These are phyloP conservation scores for Thoreauomyces humboldtii DNA, from an alignment of 192 early-diverging fungal genomes.

Conservation along the genomic window DNA sequence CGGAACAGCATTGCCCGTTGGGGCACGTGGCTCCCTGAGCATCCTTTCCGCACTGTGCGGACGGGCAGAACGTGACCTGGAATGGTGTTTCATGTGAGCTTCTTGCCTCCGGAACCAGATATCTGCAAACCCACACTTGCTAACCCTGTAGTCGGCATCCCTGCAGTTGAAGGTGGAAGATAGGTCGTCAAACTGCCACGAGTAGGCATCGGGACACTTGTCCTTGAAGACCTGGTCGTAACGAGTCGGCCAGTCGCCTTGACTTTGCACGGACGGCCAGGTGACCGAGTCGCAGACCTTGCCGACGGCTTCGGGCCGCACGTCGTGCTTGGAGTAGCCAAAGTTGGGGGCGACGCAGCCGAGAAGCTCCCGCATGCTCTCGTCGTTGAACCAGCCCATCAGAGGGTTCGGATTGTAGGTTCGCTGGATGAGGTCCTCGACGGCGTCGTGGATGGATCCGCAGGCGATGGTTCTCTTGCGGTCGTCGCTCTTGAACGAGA, in stretches of 20 bases:
- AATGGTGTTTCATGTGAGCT: no score
- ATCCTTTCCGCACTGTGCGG: background rate
- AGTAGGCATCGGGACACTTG: conserved; percentile 35
- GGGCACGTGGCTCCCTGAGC: background rate
- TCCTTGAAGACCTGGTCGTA: conserved; percentile 40
- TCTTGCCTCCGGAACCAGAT: no score
- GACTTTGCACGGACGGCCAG: background rate
- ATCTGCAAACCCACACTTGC: no score
- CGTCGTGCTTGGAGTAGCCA: background rate
- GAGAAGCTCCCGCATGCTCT: background rate
- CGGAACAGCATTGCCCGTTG: background rate
- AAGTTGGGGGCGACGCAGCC: background rate
- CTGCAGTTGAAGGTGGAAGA: background rate
- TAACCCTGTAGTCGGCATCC: conserved; percentile 1
- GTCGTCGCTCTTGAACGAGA: conserved; percentile 4
- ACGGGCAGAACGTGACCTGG: conserved; percentile 5
- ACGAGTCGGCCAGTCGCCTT: background rate
- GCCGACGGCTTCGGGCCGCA: background rate
- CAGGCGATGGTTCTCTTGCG: conserved; percentile 1
- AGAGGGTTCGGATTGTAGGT: background rate
- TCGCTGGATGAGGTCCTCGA: background rate
- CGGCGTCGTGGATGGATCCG: conserved; percentile 2
- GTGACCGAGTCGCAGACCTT: background rate
- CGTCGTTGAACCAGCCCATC: background rate
- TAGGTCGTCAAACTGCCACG: conserved; percentile 39